phyloP scores from a whole-genome alignment of 2,329 filamentous ascomycete species.

The Monilinia vaccinii-corymbosi region DNA sequence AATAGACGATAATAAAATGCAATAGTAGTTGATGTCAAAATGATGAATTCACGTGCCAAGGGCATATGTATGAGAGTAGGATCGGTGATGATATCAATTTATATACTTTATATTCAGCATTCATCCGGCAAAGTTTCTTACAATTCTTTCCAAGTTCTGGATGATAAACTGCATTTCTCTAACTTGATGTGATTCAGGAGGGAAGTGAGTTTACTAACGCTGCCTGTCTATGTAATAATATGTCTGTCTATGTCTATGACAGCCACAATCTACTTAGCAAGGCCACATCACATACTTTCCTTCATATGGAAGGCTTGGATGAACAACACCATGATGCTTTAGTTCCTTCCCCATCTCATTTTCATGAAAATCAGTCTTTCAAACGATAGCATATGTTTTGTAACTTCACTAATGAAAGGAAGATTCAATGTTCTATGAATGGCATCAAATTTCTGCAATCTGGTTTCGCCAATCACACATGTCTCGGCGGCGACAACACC shows the following conservation, averaged over 20 bases:
- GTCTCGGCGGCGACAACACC: neutral
- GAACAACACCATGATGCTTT: neutral
- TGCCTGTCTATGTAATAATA: neutral
- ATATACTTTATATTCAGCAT: neutral
- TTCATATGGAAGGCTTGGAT: neutral
- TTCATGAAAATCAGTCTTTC: neutral
- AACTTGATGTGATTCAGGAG: neutral
- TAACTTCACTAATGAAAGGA: neutral
- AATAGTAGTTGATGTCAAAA: neutral
- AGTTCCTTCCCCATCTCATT: neutral
- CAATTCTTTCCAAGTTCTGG: neutral
- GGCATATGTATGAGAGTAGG: neutral
- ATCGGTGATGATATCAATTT: neutral
- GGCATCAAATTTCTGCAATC: neutral
- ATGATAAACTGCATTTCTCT: neutral
- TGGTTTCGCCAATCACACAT: neutral
- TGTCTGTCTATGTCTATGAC: neutral
- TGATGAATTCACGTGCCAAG: neutral
- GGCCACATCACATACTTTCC: neutral
- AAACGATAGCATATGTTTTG: neutral
- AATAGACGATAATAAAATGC: neutral
- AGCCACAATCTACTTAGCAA: neutral
- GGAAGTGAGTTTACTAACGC: neutral
- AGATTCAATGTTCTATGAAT: neutral
- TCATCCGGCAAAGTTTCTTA: neutral